These are phyloP conservation scores for Sedum album DNA, from an alignment of 164 flowering plant species.

Conservation along the genomic window DNA sequence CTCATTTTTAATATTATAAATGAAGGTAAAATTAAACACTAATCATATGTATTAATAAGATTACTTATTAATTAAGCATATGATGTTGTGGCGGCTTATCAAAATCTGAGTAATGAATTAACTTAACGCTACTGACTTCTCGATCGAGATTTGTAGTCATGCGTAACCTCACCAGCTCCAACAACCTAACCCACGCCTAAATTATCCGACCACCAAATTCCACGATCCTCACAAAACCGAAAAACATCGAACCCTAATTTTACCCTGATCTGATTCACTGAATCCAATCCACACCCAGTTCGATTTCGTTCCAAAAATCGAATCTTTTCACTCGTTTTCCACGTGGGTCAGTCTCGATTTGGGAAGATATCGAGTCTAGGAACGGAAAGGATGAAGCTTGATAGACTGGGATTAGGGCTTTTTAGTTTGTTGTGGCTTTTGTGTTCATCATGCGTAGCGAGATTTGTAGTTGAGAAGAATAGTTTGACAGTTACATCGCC, in stretches of 20 bases:
- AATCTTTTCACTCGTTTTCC: not conserved
- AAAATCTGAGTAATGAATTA: not conserved
- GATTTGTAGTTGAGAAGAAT: constrained; percentile 89
- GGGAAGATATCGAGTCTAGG: no score
- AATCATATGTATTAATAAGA: not conserved
- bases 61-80: not conserved
- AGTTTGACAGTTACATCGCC: constrained; percentile 66
- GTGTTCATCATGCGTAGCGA: not conserved
- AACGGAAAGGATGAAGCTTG: constrained; percentile 3
- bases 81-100: not conserved
- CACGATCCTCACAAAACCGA: not conserved
- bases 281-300: not conserved
- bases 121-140: not conserved
- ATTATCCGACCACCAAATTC: not conserved
- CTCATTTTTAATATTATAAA: no score
- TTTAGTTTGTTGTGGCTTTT: not conserved
- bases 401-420: not conserved
- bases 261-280: not conserved
- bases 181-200: constrained; percentile 1
- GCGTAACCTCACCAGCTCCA: not conserved
- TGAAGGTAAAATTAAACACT: not conserved
- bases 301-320: not conserved
- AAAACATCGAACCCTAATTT: not conserved
- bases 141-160: not conserved
- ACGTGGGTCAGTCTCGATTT: not conserved